Evolutionary conservation across 176 grass and related monocot genomes (phyloP).

Genomic region (Oryza rufipogon): DNA sequence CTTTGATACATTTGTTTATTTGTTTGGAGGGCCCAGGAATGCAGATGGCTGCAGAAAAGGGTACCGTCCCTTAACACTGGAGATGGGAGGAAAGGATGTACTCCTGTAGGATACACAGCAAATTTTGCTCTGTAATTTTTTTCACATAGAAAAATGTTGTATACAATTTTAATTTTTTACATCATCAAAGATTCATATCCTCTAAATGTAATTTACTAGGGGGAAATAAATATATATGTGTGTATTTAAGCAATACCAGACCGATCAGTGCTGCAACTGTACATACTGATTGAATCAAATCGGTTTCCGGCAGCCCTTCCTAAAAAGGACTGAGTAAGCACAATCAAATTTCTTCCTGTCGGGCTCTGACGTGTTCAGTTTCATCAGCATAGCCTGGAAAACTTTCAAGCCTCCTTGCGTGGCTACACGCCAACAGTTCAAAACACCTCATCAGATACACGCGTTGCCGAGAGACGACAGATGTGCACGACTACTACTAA

Average conservation of each 20-base stretch:
- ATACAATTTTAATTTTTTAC: slow-evolving; percentile 31
- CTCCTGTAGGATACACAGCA: slow-evolving; percentile 32
- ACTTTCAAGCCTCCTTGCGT: background rate
- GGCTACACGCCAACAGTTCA: background rate
- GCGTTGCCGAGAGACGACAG: background rate
- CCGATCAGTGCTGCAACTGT: background rate
- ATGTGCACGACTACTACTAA: background rate
- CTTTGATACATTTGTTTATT: slow-evolving; percentile 63
- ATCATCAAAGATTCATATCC: background rate
- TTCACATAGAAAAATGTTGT: slow-evolving; percentile 30
- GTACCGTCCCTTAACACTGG: slow-evolving; percentile 39
- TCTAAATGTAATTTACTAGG: background rate
- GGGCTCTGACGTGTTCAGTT: no score
- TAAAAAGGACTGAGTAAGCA: background rate
- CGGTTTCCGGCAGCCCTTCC: background rate
- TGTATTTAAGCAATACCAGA: background rate
- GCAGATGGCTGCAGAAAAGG: slow-evolving; percentile 41
- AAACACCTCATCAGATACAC: background rate
- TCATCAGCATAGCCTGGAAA: background rate
- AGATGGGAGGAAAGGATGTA: slow-evolving; percentile 18
- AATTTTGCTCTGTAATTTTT: slow-evolving; percentile 34
- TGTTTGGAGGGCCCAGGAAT: slow-evolving; percentile 44
- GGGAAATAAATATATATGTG: background rate
- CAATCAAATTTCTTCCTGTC: background rate
- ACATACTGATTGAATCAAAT: background rate